These are phyloP conservation scores for Aspergillus ruber DNA, from an alignment of 2,329 filamentous ascomycete species.

Conservation along the genomic window DNA sequence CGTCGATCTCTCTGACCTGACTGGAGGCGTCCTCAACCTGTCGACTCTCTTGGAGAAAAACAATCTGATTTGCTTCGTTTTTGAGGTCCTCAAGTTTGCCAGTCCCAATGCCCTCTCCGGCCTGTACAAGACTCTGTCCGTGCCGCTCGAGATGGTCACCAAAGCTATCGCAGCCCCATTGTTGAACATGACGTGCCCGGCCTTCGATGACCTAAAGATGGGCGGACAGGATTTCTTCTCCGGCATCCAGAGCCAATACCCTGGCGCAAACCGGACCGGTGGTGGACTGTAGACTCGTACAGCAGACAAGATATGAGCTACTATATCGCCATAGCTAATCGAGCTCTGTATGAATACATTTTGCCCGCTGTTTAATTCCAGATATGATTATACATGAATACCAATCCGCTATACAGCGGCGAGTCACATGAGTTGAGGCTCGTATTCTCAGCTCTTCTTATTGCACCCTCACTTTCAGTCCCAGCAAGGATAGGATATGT, in stretches of 20 bases:
- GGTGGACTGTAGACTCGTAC: conserved; percentile 2
- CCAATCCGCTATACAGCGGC: too few relatives aligned
- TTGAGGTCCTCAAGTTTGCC: conserved; percentile 27
- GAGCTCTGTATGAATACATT: too few relatives aligned
- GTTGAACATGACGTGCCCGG: conserved; percentile 25
- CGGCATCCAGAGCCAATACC: conserved; percentile 21
- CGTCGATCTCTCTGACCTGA: conserved; percentile 38
- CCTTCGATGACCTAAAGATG: conserved; percentile 25
- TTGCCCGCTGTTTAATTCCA: too few relatives aligned
- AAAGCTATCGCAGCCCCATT: conserved; percentile 23
- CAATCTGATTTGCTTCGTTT: conserved; percentile 36
- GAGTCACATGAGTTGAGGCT: too few relatives aligned
- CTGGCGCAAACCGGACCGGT: conserved; percentile 20
- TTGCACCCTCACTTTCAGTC: too few relatives aligned
- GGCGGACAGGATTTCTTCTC: conserved; percentile 27
- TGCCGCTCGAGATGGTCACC: conserved; percentile 22
- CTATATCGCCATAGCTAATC: too few relatives aligned
- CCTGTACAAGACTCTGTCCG: conserved; percentile 23
- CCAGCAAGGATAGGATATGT: too few relatives aligned
- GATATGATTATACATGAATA: too few relatives aligned
- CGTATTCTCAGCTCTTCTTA: too few relatives aligned
- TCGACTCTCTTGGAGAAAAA: conserved; percentile 33
- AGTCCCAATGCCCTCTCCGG: conserved; percentile 26
- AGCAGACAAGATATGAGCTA: too few relatives aligned
- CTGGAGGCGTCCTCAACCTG: conserved; percentile 35